Evolutionary conservation across 2,329 filamentous ascomycete species (phyloP).

Genomic region (Endoconidiophora polonica): DNA sequence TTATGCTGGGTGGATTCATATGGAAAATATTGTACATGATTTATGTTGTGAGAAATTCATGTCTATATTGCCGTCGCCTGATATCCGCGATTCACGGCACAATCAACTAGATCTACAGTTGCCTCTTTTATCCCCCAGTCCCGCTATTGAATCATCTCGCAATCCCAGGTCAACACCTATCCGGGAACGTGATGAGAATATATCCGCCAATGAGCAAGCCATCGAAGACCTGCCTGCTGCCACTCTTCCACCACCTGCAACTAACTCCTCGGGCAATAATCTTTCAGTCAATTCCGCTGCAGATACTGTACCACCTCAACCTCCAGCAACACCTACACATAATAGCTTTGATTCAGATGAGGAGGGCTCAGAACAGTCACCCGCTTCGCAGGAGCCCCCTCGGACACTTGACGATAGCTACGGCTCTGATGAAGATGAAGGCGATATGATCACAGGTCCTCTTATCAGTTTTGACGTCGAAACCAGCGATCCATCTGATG

Average conservation of each 20-base stretch:
- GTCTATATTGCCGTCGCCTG: neutral
- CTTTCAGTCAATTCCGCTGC: no score
- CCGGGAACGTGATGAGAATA: no score
- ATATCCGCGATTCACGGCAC: neutral
- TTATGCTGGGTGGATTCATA: slow-evolving; percentile 27
- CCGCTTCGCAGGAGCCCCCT: slow-evolving; percentile 11
- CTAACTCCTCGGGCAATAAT: no score
- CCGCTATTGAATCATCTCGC: neutral
- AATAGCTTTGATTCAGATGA: no score
- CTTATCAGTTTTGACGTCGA: slow-evolving; percentile 47
- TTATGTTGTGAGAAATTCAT: neutral
- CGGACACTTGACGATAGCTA: slow-evolving; percentile 30
- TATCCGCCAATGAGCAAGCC: no score
- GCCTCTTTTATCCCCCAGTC: neutral
- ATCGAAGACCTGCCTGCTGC: no score
- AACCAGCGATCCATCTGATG: slow-evolving; percentile 34
- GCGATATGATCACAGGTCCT: slow-evolving; percentile 37
- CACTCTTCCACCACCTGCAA: no score
- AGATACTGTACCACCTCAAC: no score
- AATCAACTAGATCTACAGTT: neutral
- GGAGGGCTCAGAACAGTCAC: no score
- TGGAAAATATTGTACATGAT: slow-evolving; percentile 14
- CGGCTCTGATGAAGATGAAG: slow-evolving; percentile 38
- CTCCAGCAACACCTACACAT: no score
- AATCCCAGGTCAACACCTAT: neutral